phyloP scores from a whole-genome alignment of 1,284 basidiomycete genomes.

The Pseudomicrostroma phylloplanum region DNA sequence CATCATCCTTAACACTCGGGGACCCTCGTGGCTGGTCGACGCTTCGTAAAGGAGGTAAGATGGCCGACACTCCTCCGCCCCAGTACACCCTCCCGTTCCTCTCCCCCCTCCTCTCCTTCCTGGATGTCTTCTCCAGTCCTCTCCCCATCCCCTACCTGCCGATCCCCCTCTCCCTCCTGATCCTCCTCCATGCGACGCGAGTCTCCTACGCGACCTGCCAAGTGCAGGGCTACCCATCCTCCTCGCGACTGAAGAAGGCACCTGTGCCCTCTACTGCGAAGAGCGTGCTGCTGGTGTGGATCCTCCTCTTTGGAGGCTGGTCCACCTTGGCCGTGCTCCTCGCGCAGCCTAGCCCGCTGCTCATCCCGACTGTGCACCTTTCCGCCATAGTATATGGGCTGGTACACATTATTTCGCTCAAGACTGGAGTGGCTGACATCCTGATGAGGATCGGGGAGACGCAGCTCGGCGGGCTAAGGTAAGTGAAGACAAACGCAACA shows the following conservation, averaged over 20 bases:
- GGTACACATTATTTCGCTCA: conserved; percentile 20
- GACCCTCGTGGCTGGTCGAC: too few species aligned
- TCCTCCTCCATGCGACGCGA: conserved; percentile 10
- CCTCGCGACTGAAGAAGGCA: conserved; percentile 7
- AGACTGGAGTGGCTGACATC: conserved; percentile 15
- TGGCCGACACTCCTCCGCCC: too few species aligned
- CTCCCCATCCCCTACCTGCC: too few species aligned
- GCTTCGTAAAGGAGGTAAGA: too few species aligned
- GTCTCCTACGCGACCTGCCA: conserved; percentile 7
- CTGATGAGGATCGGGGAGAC: conserved; percentile 17
- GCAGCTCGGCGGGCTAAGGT: too few species aligned
- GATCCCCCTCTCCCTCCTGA: conserved; percentile 8
- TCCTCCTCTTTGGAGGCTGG: conserved; percentile 36
- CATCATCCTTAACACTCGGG: too few species aligned
- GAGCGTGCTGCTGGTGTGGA: conserved; percentile 30
- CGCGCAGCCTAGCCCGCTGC: conserved; percentile 26
- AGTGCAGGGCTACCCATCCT: conserved; percentile 14
- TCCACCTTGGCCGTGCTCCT: conserved; percentile 22
- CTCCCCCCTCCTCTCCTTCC: too few species aligned
- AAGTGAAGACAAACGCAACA: too few species aligned
- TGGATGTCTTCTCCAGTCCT: too few species aligned
- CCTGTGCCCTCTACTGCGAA: conserved; percentile 6
- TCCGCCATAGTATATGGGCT: conserved; percentile 31
- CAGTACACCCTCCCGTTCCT: too few species aligned
- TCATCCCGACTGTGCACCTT: conserved; percentile 6